Conservation (phyloP, 208 protist genomes). For the Acanthamoeba castellanii region DNA sequence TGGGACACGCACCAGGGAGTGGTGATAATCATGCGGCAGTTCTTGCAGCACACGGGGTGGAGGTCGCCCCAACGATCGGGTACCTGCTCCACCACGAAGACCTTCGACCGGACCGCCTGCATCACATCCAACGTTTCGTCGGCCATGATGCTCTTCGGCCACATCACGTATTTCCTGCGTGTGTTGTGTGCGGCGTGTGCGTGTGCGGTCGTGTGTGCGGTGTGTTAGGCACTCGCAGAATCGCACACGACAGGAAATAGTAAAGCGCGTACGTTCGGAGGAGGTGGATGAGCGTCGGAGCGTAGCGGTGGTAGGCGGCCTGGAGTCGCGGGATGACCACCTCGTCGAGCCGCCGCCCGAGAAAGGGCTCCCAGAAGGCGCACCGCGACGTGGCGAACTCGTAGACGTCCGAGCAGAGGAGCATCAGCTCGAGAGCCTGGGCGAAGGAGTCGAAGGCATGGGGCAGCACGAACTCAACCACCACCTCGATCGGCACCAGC, state of each 20-base stretch:
- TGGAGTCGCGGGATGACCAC: neutral
- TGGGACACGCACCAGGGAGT: neutral
- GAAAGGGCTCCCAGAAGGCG: slow-evolving; percentile 35
- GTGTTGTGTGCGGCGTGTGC: neutral
- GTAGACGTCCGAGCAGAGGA: neutral
- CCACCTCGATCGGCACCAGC: neutral
- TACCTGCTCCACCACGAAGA: neutral
- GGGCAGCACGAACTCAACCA: slow-evolving; percentile 2
- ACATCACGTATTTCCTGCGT: slow-evolving; percentile 25
- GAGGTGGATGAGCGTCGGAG: neutral
- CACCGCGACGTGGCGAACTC: neutral
- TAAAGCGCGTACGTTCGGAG: neutral
- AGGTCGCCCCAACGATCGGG: neutral
- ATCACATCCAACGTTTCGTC: neutral
- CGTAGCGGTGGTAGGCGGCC: neutral
- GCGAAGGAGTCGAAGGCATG: neutral
- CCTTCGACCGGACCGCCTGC: neutral
- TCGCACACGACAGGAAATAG: neutral
- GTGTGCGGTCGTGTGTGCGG: too few relatives aligned
- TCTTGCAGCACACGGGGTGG: neutral
- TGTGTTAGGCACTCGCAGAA: neutral
- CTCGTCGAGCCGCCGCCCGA: neutral
- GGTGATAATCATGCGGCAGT: neutral
- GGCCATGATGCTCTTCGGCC: neutral
- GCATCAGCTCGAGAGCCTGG: neutral